Conservation (phyloP, 2,329 filamentous ascomycete genomes). For the Aureobasidium sp. region DNA sequence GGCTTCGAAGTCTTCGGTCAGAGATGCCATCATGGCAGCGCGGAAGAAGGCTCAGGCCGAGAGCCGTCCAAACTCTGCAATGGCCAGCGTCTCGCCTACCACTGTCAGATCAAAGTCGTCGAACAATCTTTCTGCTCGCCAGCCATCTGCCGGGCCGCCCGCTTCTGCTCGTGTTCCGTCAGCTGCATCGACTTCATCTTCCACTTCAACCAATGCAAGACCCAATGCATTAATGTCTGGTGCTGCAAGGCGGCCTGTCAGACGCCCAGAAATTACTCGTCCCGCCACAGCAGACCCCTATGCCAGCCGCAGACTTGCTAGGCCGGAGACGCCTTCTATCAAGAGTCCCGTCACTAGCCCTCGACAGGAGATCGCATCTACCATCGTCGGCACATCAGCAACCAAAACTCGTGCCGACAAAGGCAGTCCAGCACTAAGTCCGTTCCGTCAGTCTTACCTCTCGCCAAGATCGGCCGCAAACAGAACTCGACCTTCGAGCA, state of each 20-base stretch:
- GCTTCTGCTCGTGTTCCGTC: constrained; percentile 19
- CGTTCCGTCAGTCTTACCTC: constrained; percentile 9
- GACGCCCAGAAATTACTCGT: constrained; percentile 36
- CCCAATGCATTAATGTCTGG: constrained; percentile 48
- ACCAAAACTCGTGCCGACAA: constrained; percentile 13
- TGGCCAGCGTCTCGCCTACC: constrained; percentile 43
- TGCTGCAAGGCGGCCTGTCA: constrained; percentile 45
- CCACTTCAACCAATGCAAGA: constrained; percentile 22
- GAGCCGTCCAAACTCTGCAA: constrained; percentile 48
- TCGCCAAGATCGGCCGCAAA: constrained; percentile 11
- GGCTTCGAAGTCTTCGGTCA: constrained; percentile 53
- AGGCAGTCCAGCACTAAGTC: constrained; percentile 15
- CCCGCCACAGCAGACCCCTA: constrained; percentile 50
- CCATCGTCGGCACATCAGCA: constrained; percentile 16
- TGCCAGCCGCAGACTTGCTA: constrained; percentile 29
- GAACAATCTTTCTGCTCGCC: constrained; percentile 13
- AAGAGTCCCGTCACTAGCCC: constrained; percentile 39
- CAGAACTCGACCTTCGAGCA: constrained; percentile 25
- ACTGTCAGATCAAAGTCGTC: constrained; percentile 27
- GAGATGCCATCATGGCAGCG: constrained; percentile 70
- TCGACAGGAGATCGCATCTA: constrained; percentile 24
- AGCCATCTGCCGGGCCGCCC: not conserved
- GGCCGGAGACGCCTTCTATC: constrained; percentile 38
- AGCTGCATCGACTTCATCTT: constrained; percentile 24
- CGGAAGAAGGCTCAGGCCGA: constrained; percentile 58